These are phyloP conservation scores for Erysimum cheiranthoides DNA, from an alignment of 345 rosid genomes.

Conservation along the genomic window DNA sequence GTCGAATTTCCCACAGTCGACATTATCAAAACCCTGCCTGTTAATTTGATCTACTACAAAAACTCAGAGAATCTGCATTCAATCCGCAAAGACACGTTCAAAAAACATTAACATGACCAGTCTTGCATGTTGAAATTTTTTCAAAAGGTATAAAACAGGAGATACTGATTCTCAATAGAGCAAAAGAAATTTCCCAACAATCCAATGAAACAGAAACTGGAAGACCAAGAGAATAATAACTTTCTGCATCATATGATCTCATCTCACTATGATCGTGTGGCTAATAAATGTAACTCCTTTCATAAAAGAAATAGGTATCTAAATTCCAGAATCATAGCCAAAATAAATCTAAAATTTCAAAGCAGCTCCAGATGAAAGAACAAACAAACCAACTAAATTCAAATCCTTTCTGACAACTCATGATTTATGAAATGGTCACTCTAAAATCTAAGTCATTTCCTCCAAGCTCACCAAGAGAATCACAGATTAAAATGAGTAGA, in stretches of 20 bases:
- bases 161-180: neutral
- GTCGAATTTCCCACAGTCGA: conserved; percentile 67
- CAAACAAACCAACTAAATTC: neutral
- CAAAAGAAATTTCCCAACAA: neutral
- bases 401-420: conserved; percentile 17
- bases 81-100: conserved; percentile 26
- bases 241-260: conserved; percentile 10
- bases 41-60: conserved; percentile 35
- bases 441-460: neutral
- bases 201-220: neutral
- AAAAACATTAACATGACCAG: neutral
- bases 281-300: conserved; percentile 1
- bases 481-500: neutral
- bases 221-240: neutral
- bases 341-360: neutral
- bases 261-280: conserved; percentile 25
- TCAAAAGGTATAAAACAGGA: neutral
- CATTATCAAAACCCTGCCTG: conserved; percentile 50
- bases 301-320: neutral
- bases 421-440: no score
- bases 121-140: neutral
- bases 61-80: conserved; percentile 12
- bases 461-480: neutral
- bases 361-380: neutral
- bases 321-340: conserved; percentile 7